A percentile compares a stretch with the other conserved stretches of the same genome.
These are phyloP conservation scores for Picea glauca DNA, from an alignment of 75 land plant species.

Conservation along the genomic window DNA sequence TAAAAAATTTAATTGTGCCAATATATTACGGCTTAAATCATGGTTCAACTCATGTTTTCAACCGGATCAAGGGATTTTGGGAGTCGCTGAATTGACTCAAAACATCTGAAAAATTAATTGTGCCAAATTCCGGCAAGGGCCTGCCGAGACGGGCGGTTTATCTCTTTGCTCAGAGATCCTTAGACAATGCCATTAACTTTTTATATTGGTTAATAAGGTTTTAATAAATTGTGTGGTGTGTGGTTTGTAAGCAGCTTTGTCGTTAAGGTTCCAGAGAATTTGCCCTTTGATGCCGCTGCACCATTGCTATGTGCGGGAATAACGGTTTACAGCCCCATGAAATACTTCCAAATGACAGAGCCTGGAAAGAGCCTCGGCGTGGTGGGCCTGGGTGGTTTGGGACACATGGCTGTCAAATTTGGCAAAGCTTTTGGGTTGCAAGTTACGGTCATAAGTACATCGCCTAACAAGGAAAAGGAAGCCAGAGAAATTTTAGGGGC, in stretches of 20 bases:
- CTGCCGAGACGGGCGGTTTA: no score
- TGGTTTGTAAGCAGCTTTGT: slow-evolving; percentile 16
- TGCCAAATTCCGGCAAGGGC: no score
- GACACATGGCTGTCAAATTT: slow-evolving; percentile 67
- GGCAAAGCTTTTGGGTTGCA: slow-evolving; percentile 56
- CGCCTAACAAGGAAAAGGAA: slow-evolving; percentile 54
- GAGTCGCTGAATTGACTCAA: no score
- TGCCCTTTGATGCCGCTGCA: slow-evolving; percentile 53
- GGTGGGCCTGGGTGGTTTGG: slow-evolving; percentile 71
- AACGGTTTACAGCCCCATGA: slow-evolving; percentile 83
- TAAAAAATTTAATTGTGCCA: no score
- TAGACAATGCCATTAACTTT: no score
- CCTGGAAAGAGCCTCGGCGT: slow-evolving; percentile 44
- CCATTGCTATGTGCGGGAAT: slow-evolving; percentile 80
- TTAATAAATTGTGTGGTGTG: no score
- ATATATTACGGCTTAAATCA: no score
- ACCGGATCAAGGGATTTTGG: no score
- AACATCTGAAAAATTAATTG: no score
- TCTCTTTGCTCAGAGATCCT: no score
- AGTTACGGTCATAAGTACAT: slow-evolving; percentile 74
- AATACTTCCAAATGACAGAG: slow-evolving; percentile 46
- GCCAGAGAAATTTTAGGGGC: slow-evolving; percentile 54
- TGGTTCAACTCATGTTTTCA: no score
- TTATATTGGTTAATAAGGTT: no score
- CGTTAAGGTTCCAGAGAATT: slow-evolving; percentile 35